Conservation (phyloP, 23 red algal genomes). For the Pyropia haitanensis region DNA sequence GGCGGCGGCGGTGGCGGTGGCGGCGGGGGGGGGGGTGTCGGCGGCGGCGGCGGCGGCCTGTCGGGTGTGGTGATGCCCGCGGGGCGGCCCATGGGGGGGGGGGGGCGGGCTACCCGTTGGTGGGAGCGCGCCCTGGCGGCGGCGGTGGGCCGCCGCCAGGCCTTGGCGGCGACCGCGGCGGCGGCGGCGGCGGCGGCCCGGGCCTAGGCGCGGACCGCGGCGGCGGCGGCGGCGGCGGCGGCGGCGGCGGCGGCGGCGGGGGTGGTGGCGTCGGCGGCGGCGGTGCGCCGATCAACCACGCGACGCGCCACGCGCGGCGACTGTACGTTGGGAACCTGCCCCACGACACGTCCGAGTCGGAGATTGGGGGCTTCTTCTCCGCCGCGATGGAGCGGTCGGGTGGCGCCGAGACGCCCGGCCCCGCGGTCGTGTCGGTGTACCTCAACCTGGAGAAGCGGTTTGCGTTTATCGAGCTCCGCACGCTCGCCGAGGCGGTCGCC, state of each 20-base stretch:
- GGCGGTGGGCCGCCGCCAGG: conserved; percentile 9
- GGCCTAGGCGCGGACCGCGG: not conserved
- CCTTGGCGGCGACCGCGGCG: not conserved
- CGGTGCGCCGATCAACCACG: conserved; percentile 14
- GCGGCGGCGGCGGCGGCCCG: not conserved
- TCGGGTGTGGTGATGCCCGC: no score
- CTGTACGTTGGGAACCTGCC: conserved; percentile 93
- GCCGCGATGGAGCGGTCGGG: conserved; percentile 35
- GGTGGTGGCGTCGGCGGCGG: not conserved
- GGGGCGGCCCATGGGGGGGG: conserved; percentile 10
- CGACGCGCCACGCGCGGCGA: conserved; percentile 63
- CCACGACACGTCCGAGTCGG: conserved; percentile 39
- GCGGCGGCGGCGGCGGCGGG: not conserved
- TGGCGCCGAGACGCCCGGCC: conserved; percentile 37
- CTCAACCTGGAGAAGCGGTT: conserved; percentile 85
- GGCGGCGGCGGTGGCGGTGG: no score
- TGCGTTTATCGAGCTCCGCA: conserved; percentile 84
- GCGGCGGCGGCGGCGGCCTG: no score
- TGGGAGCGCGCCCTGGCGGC: conserved; percentile 8
- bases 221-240: not conserved
- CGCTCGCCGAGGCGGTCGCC: conserved; percentile 58
- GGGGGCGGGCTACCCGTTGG: not conserved
- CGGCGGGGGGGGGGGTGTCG: no score
- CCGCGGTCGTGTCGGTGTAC: conserved; percentile 77
- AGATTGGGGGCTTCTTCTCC: conserved; percentile 77